phyloP scores from a whole-genome alignment of 805 yeast species.

The Starmerella stellata region DNA sequence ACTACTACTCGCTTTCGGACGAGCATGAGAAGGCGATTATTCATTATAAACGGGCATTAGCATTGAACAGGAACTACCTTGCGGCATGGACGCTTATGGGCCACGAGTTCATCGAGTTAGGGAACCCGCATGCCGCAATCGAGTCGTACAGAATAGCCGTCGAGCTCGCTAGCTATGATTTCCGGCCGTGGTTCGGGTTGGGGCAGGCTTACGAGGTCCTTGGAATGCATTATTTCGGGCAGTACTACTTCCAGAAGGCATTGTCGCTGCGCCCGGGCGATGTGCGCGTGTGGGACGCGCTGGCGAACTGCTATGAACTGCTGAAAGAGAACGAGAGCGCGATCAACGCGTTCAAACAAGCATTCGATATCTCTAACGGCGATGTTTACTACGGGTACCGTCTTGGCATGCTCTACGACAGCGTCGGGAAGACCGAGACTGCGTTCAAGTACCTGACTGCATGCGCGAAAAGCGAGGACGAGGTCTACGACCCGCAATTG shows the following conservation, averaged over 20 bases:
- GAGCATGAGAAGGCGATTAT: conserved; percentile 90
- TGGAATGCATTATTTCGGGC: conserved; percentile 83
- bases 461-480: conserved; percentile 41
- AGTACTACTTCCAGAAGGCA: conserved; percentile 83
- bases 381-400: conserved; percentile 43
- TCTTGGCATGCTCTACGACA: conserved; percentile 50
- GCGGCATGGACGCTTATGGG: conserved; percentile 98
- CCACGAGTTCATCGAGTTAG: conserved; percentile 90
- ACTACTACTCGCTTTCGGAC: conserved; percentile 75
- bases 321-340: conserved; percentile 55
- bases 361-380: conserved; percentile 38
- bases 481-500: background rate
- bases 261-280: conserved; percentile 76
- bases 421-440: conserved; percentile 32
- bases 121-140: conserved; percentile 93
- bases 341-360: conserved; percentile 63
- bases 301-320: conserved; percentile 76
- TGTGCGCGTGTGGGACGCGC: conserved; percentile 89
- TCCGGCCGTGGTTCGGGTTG: conserved; percentile 93
- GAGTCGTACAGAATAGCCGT: conserved; percentile 88
- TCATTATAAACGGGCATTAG: conserved; percentile 78
- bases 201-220: conserved; percentile 96
- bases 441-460: conserved; percentile 47
- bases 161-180: conserved; percentile 73
- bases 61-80: conserved; percentile 58